These are phyloP conservation scores for Purpureocillium lavendulum DNA, from an alignment of 2,329 filamentous ascomycete species.

Conservation along the genomic window DNA sequence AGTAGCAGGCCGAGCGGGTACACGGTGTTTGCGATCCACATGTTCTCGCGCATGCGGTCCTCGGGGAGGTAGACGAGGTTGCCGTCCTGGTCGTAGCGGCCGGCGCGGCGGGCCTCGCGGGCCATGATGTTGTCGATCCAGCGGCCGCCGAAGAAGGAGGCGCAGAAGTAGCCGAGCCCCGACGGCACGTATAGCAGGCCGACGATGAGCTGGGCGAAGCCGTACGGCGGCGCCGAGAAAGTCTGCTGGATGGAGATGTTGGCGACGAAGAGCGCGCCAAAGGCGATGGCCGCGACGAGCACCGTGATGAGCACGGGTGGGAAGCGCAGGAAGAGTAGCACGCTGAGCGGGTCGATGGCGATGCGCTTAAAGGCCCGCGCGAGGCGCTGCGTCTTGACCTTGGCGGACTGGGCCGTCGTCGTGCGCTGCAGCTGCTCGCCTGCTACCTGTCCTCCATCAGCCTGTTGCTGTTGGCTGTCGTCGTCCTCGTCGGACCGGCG, in stretches of 20 bases:
- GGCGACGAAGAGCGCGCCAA: constrained; percentile 66
- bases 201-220: constrained; percentile 58
- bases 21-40: constrained; percentile 63
- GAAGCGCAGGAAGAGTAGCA: constrained; percentile 65
- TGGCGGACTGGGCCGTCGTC: constrained; percentile 54
- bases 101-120: constrained; percentile 62
- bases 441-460: too few relatives aligned
- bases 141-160: constrained; percentile 60
- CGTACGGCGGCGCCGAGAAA: constrained; percentile 60
- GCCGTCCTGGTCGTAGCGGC: constrained; percentile 58
- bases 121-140: constrained; percentile 81
- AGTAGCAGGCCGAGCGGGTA: constrained; percentile 64
- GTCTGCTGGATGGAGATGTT: constrained; percentile 70
- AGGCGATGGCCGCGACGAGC: constrained; percentile 65
- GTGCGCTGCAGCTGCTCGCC: constrained; percentile 33
- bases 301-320: constrained; percentile 67
- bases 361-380: constrained; percentile 47
- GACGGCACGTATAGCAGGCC: constrained; percentile 72
- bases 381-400: constrained; percentile 44
- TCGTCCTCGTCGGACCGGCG: constrained; percentile 13
- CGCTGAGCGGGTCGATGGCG: constrained; percentile 63
- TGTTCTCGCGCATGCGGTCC: constrained; percentile 76
- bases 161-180: constrained; percentile 62
- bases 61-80: constrained; percentile 63
- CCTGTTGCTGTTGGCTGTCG: constrained; percentile 18